A percentile compares a stretch with the other conserved stretches of the same genome.
phyloP scores from a whole-genome alignment of 176 grass and related monocot genomes.

The Microstegium vimineum region DNA sequence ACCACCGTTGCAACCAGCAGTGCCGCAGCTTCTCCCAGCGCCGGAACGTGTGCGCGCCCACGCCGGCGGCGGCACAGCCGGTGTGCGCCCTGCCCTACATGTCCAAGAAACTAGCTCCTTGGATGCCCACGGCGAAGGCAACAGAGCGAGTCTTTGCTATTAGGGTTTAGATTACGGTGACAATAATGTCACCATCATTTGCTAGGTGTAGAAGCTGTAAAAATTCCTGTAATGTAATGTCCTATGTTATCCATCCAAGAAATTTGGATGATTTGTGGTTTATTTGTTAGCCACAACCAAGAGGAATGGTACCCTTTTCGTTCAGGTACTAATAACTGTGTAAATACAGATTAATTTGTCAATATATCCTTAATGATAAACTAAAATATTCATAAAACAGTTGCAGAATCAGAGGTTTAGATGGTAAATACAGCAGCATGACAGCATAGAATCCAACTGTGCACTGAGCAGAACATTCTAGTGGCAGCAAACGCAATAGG shows the following conservation, averaged over 20 bases:
- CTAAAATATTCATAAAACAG: background rate
- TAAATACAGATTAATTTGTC: background rate
- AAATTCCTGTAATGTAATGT: background rate
- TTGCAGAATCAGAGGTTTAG: background rate
- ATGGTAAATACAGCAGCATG: background rate
- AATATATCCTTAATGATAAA: background rate
- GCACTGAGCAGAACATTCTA: background rate
- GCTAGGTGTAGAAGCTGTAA: constrained; percentile 1
- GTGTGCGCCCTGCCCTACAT: background rate
- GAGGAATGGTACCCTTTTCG: background rate
- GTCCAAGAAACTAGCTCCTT: background rate
- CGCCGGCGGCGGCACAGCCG: background rate
- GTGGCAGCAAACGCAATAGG: background rate
- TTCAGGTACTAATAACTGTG: background rate
- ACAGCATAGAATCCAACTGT: background rate
- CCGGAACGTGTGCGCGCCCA: background rate
- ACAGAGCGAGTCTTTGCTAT: background rate
- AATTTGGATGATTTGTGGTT: background rate
- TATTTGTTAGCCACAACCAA: background rate
- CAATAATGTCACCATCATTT: background rate
- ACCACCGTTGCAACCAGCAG: background rate
- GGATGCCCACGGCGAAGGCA: background rate
- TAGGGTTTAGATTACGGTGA: constrained; percentile 12
- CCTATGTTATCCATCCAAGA: background rate
- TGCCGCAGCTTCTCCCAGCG: background rate